These are phyloP conservation scores for Fusarium drepaniforme DNA, from an alignment of 2,329 filamentous ascomycete genomes.

Conservation along the genomic window DNA sequence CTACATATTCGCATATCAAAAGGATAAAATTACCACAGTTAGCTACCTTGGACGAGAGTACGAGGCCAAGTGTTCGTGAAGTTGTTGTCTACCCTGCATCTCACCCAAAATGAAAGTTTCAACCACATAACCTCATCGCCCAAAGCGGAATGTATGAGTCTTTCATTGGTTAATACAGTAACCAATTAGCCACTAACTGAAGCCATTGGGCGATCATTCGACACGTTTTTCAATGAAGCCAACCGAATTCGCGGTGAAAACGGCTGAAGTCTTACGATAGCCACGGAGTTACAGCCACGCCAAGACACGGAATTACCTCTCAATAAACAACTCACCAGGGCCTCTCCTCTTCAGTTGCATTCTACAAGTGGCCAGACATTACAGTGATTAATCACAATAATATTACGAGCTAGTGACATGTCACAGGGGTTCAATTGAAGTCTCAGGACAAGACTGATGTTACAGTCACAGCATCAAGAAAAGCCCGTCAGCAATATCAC, in stretches of 20 bases:
- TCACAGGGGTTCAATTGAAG: neutral
- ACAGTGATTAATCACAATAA: neutral
- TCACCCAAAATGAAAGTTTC: neutral
- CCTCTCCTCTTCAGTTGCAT: no score
- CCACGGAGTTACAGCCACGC: neutral
- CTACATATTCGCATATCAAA: neutral
- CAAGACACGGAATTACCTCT: neutral
- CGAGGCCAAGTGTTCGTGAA: neutral
- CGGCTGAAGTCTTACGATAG: neutral
- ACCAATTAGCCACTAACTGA: neutral
- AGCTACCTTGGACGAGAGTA: neutral
- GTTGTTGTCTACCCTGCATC: neutral
- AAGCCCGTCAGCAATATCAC: slow-evolving; percentile 3
- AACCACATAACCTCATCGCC: neutral
- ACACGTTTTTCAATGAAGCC: neutral
- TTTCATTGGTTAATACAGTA: neutral
- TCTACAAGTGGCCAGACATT: neutral
- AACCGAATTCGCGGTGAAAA: neutral
- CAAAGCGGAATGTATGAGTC: neutral
- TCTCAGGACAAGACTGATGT: neutral
- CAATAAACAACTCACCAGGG: neutral
- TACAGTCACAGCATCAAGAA: neutral
- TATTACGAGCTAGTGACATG: neutral
- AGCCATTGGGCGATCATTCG: neutral
- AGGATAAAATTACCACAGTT: neutral